Evolutionary conservation across 306 rosid genomes (phyloP), one percentile per base, ranked within the genome.

Genomic region (Dryas octopetala): DNA sequence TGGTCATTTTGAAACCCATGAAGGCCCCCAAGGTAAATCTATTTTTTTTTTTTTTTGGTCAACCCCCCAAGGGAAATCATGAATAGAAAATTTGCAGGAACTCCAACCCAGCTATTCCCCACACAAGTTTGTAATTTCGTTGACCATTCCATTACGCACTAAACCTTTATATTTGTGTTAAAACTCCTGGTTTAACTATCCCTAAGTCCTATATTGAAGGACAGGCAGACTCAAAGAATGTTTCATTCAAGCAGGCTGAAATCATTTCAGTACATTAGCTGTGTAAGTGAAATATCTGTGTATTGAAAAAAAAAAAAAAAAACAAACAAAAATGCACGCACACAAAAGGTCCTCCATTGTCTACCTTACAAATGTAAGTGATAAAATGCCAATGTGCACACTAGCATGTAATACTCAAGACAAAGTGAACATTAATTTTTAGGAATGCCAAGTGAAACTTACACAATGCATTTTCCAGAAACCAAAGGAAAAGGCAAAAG

Each of bases 391-490:
- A 79, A 52, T 59, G 75, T 11, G 17, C 26, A 60, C 43, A 53
- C 50, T 17, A 54, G 23, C 48, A 40, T 54, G 49, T 3, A 55
- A 58, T 28, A 44, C 4, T 57, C 9, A 7, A 23, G 55, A 57
- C 40, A 68, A 46, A 14, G 28, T 19, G 44, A 7, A 57, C 41
- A 43, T 48, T 44, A n/a, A 17, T 2, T 19, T 72, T 16, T 4
- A 12, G 5, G 68, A 46, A 59, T 44, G 6, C 53, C 32, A 10
- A 48, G 62, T 40, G 67, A 19, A 38, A 54, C 74, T 81, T 70
- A 65, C 70, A 68, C 55, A 48, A 57, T 38, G 46, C 62, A 70
- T 15, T 9, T 60, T 47, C 19, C 48, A 74, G 66, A 70, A 69
- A 62, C 16, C 47, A 78, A 63, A 62, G 49, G 19, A 17, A 55